Evolutionary conservation across 306 rosid genomes (phyloP).

Genomic region (Cucurbita ficifolia): DNA sequence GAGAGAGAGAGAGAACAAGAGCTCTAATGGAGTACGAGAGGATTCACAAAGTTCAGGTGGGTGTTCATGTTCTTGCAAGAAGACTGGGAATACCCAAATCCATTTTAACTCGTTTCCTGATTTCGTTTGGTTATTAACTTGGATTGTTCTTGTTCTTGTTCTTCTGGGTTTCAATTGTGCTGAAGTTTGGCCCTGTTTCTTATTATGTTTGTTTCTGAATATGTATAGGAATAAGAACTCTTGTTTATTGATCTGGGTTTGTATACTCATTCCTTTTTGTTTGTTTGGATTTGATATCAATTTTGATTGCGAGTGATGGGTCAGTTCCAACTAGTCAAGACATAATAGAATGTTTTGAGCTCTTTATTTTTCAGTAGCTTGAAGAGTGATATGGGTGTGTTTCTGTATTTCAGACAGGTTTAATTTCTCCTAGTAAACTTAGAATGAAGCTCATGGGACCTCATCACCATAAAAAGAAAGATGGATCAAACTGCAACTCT

Average conservation of each 20-base stretch:
- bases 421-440: conserved; percentile 87
- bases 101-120: not conserved
- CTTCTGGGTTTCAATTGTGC: not conserved
- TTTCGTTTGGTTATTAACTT: not conserved
- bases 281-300: not conserved
- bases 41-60: conserved; percentile 78
- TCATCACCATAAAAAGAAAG: conserved; percentile 50
- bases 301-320: not conserved
- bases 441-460: conserved; percentile 87
- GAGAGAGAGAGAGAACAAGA: not conserved
- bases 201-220: not conserved
- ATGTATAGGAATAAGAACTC: not conserved
- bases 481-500: conserved; percentile 81
- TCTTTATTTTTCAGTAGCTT: not conserved
- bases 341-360: not conserved
- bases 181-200: not conserved
- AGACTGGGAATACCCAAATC: not conserved
- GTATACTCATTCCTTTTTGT: not conserved
- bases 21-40: conserved; percentile 88
- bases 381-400: not conserved
- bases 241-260: not conserved
- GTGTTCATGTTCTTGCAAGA: not conserved
- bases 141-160: not conserved
- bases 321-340: not conserved
- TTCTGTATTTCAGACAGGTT: conserved; percentile 46